Evolutionary conservation across 1,284 basidiomycete species (phyloP).

Genomic region (Cryptococcus maquisensis): DNA sequence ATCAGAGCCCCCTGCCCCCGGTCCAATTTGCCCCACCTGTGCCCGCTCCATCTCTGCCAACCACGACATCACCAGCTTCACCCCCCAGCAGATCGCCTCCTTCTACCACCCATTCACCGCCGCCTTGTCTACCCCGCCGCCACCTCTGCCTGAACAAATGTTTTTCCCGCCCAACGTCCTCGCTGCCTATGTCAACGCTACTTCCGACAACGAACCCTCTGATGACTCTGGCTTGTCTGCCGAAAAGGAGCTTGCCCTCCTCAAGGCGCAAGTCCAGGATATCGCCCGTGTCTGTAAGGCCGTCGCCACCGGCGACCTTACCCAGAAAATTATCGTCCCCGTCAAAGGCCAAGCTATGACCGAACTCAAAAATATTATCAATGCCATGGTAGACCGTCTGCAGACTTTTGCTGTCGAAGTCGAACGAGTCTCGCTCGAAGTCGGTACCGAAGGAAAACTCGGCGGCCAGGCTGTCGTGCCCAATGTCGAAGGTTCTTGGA

Average conservation of each 20-base stretch:
- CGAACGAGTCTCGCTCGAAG: slow-evolving; percentile 66
- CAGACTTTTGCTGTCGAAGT: slow-evolving; percentile 54
- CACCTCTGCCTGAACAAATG: slow-evolving; percentile 18
- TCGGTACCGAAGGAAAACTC: slow-evolving; percentile 88
- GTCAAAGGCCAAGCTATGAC: slow-evolving; percentile 97
- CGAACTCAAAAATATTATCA: slow-evolving; percentile 96
- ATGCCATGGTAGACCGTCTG: slow-evolving; percentile 75
- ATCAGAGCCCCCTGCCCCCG: neutral
- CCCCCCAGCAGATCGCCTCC: slow-evolving; percentile 11
- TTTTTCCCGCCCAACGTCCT: slow-evolving; percentile 14
- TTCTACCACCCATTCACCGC: slow-evolving; percentile 24
- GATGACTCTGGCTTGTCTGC: slow-evolving; percentile 31
- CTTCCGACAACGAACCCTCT: neutral
- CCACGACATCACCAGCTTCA: slow-evolving; percentile 3
- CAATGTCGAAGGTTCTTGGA: slow-evolving; percentile 92
- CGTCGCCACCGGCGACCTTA: slow-evolving; percentile 88
- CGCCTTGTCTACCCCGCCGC: slow-evolving; percentile 24
- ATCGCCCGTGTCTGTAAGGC: slow-evolving; percentile 85
- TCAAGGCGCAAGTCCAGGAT: slow-evolving; percentile 87
- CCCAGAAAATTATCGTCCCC: slow-evolving; percentile 92
- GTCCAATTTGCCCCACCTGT: slow-evolving; percentile 25
- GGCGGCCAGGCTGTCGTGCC: slow-evolving; percentile 88
- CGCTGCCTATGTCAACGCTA: neutral
- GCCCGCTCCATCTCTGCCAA: slow-evolving; percentile 13
- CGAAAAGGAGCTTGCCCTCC: slow-evolving; percentile 62